These are phyloP conservation scores for Drosera capensis DNA, from an alignment of 148 eudicot genomes.

Conservation along the genomic window DNA sequence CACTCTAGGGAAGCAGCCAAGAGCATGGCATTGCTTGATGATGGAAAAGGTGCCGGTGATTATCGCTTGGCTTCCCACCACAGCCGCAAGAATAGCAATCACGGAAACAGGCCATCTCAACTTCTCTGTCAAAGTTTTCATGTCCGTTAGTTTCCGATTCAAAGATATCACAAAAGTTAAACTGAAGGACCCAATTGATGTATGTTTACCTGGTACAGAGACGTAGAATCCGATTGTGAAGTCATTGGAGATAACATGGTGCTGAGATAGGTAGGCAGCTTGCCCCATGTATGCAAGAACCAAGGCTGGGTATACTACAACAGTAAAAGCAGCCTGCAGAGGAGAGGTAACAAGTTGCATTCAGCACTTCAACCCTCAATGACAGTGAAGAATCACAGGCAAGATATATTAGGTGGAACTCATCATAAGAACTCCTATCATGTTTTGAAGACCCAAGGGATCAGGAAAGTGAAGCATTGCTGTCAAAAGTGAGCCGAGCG, in stretches of 20 bases:
- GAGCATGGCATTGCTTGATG: constrained; percentile 86
- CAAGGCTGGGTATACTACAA: constrained; percentile 74
- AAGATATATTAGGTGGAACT: no score
- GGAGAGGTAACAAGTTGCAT: background rate
- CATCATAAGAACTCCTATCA: no score
- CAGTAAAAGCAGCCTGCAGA: constrained; percentile 72
- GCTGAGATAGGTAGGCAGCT: constrained; percentile 88
- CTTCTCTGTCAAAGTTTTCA: constrained; percentile 26
- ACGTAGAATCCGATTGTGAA: constrained; percentile 78
- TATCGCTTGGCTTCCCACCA: constrained; percentile 94
- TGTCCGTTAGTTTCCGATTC: background rate
- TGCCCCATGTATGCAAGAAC: constrained; percentile 99
- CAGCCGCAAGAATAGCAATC: constrained; percentile 91
- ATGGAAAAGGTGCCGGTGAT: constrained; percentile 96
- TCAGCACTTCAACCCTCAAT: no score
- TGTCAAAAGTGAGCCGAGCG: no score
- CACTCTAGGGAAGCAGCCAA: constrained; percentile 84
- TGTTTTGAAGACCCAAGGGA: background rate
- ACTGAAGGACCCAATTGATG: background rate
- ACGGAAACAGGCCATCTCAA: constrained; percentile 86
- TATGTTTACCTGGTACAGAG: constrained; percentile 76
- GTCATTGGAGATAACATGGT: constrained; percentile 34
- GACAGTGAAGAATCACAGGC: no score
- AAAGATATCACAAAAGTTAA: background rate
- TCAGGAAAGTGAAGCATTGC: background rate